A percentile compares a stretch with the other conserved stretches of the same genome.
phyloP scores from a whole-genome alignment of 192 early-diverging fungal genomes.

The Oehlia diaphana region DNA sequence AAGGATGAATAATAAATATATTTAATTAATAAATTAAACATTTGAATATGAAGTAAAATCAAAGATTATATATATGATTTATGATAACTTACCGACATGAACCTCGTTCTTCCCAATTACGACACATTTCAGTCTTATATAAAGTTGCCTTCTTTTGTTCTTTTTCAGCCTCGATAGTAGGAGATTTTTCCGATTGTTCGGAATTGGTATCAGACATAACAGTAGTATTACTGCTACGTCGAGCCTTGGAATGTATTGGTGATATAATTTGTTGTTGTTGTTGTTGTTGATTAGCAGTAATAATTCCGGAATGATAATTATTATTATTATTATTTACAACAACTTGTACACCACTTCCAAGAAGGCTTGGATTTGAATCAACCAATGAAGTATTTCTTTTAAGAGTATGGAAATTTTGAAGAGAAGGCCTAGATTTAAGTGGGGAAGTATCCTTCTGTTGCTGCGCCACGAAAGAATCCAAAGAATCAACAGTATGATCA shows the following conservation, averaged over 20 bases:
- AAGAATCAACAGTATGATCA: background rate
- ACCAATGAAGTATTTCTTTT: background rate
- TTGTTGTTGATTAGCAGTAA: background rate
- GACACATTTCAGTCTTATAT: constrained; percentile 52
- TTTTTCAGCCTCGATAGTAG: constrained; percentile 13
- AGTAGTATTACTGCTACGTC: background rate
- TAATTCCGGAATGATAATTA: background rate
- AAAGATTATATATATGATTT: too few relatives aligned
- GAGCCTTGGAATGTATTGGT: background rate
- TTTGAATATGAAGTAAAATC: too few relatives aligned
- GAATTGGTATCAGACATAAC: background rate
- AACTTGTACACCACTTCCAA: background rate
- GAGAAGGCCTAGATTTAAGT: background rate
- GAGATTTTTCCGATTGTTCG: constrained; percentile 20
- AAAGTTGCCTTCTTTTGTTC: constrained; percentile 41
- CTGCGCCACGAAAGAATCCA: background rate
- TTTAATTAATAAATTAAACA: too few relatives aligned
- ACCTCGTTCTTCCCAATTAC: constrained; percentile 51
- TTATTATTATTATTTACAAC: background rate
- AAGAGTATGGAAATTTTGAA: background rate
- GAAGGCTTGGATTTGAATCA: background rate
- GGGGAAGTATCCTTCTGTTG: background rate
- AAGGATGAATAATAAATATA: too few relatives aligned
- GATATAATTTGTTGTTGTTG: background rate
- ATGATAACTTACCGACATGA: constrained; percentile 43